Conservation (phyloP, 441 rosid genomes). For the Eutrema salsugineum region DNA sequence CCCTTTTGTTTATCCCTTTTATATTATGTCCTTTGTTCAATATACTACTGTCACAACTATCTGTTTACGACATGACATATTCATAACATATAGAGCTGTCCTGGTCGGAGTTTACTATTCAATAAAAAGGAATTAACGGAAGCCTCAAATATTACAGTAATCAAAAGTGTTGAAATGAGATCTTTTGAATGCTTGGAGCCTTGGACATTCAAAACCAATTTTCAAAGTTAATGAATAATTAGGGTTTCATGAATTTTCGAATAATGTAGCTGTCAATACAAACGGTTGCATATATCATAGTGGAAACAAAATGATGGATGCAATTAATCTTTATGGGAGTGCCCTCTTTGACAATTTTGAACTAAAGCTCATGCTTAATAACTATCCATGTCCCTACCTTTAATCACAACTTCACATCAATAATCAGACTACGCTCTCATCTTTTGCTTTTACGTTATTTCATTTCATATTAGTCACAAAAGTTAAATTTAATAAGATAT, state of each 20-base stretch:
- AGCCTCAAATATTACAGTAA: neutral
- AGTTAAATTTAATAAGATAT: neutral
- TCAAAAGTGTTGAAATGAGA: neutral
- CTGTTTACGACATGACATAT: slow-evolving; percentile 27
- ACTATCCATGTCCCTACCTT: slow-evolving; percentile 23
- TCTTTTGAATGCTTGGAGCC: neutral
- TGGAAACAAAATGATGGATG: slow-evolving; percentile 21
- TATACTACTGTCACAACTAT: slow-evolving; percentile 9
- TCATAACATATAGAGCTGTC: slow-evolving; percentile 19
- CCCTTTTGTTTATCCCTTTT: slow-evolving; percentile 7
- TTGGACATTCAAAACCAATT: neutral
- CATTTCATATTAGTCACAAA: neutral
- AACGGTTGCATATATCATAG: slow-evolving; percentile 4
- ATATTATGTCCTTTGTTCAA: neutral
- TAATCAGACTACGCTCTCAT: neutral
- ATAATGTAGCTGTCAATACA: no score
- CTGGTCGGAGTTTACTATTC: slow-evolving; percentile 30
- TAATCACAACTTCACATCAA: slow-evolving; percentile 8
- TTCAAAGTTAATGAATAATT: neutral
- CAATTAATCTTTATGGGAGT: slow-evolving; percentile 25
- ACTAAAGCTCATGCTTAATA: slow-evolving; percentile 30
- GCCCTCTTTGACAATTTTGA: slow-evolving; percentile 21
- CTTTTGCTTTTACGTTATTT: neutral
- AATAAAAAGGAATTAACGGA: neutral
- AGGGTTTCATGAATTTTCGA: neutral